Evolutionary conservation across 1,139 yeast species (phyloP), one percentile per base, ranked within the genome.

Genomic region (Pichia kudriavzevii): DNA sequence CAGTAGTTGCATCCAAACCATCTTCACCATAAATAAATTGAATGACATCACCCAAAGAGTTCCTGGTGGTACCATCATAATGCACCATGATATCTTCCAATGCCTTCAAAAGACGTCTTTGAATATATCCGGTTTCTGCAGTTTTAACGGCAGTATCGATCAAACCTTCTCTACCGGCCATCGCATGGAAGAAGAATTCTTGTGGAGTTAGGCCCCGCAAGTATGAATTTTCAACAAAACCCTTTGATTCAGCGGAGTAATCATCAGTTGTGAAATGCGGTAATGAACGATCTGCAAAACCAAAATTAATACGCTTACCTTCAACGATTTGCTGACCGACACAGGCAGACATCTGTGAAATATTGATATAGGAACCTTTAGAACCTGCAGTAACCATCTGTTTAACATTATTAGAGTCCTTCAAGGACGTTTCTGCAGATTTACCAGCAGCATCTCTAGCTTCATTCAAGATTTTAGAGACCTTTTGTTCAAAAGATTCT

Each of bases 91-190:
- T 88, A 67, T 93, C 99, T 61, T 93, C 99, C 60, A 93, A 69
- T 9, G 99, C 98, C 60, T 93, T 93, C 33, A 93, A 95, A 60
- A 93, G 69, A 72, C 99, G 93, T 70, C 99, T 91, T 66, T 93
- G 98, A 58, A 91, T 93, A 63, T 91, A 91, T 65, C 99, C 99
- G 22, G 99, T 91, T 65, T 91, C 98, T 2, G 99, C 98, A 21
- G 99, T 93, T 58, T 93, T 93, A 39, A 93, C 98, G 4, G 58
- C 58, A 30, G 99, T 91, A 75, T 91, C 99, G 61, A 91, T 91
- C 59, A 91, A 75, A 75, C 99, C 99, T 68, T 91, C 99, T 73
- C 99, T 85, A 72, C 99, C 99, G 53, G 98, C 98, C 98, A 93
- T 93, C 37, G 98, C 98, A 60, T 93, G 99, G 81, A 91, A 91